These are phyloP conservation scores for Pyrus communis DNA, from an alignment of 306 rosid species.

Conservation along the genomic window DNA sequence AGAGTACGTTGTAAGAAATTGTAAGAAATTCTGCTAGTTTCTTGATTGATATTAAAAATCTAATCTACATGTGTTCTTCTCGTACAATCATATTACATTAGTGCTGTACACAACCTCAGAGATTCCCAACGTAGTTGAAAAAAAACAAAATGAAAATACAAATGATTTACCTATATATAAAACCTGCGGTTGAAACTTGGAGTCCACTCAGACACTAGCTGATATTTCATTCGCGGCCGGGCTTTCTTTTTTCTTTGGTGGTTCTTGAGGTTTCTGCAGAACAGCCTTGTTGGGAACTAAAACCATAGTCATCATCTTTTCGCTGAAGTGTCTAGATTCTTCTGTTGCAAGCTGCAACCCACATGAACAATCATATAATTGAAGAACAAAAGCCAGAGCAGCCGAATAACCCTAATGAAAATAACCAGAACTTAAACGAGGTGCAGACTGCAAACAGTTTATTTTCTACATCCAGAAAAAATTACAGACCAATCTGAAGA, in stretches of 20 bases:
- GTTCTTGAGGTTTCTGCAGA: conserved; percentile 66
- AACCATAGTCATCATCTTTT: conserved; percentile 60
- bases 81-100: conserved; percentile 20
- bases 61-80: conserved; percentile 25
- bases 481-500: neutral
- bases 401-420: neutral
- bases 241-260: conserved; percentile 57
- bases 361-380: conserved; percentile 17
- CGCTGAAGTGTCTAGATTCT: conserved; percentile 80
- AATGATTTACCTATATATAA: conserved; percentile 25
- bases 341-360: conserved; percentile 77
- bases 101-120: conserved; percentile 39
- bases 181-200: conserved; percentile 14
- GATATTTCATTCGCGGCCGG: conserved; percentile 58
- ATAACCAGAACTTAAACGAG: neutral
- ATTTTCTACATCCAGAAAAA: neutral
- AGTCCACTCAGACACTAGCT: conserved; percentile 42
- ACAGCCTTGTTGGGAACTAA: conserved; percentile 77
- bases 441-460: neutral
- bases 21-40: neutral
- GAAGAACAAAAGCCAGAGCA: neutral
- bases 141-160: conserved; percentile 20
- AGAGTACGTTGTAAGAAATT: neutral
- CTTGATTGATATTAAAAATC: conserved; percentile 5
- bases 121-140: conserved; percentile 27